A percentile compares a stretch with the other conserved stretches of the same genome.
phyloP scores from a whole-genome alignment of 257 asterid species.

The Solanum chiquidenum region DNA sequence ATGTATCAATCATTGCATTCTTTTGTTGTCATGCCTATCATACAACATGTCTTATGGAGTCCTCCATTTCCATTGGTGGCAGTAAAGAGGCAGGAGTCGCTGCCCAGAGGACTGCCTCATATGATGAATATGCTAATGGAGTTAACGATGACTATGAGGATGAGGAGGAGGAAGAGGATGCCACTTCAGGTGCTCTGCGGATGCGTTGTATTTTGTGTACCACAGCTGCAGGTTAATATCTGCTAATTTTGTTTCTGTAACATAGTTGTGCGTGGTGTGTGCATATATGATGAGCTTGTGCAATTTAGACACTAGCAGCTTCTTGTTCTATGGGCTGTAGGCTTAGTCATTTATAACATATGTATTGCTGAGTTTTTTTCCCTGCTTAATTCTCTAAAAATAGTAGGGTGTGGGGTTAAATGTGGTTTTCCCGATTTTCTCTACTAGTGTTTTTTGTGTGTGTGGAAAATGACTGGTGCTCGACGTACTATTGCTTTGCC shows the following conservation, averaged over 20 bases:
- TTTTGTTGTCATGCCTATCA: slow-evolving; percentile 94
- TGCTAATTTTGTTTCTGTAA: neutral
- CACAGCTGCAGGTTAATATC: slow-evolving; percentile 67
- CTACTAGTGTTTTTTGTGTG: neutral
- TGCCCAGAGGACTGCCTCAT: slow-evolving; percentile 27
- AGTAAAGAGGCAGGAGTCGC: slow-evolving; percentile 32
- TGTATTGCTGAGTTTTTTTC: neutral
- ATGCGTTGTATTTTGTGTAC: slow-evolving; percentile 92
- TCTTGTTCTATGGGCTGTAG: neutral
- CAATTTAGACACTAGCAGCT: neutral
- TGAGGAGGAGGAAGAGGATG: slow-evolving; percentile 18
- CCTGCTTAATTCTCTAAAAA: neutral
- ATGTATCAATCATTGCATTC: slow-evolving; percentile 56
- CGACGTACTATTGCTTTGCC: neutral
- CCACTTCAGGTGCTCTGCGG: slow-evolving; percentile 33
- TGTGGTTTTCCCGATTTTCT: neutral
- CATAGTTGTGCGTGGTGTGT: slow-evolving; percentile 10
- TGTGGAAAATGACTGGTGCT: neutral
- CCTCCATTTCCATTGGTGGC: slow-evolving; percentile 36
- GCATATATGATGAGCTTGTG: slow-evolving; percentile 6
- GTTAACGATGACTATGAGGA: slow-evolving; percentile 21
- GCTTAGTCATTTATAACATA: neutral
- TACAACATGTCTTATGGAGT: slow-evolving; percentile 67
- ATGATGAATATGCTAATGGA: slow-evolving; percentile 35
- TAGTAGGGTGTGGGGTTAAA: neutral